Base-by-base conservation (phyloP, 2,329 filamentous ascomycete species). In the Claviceps sp. region DNA sequence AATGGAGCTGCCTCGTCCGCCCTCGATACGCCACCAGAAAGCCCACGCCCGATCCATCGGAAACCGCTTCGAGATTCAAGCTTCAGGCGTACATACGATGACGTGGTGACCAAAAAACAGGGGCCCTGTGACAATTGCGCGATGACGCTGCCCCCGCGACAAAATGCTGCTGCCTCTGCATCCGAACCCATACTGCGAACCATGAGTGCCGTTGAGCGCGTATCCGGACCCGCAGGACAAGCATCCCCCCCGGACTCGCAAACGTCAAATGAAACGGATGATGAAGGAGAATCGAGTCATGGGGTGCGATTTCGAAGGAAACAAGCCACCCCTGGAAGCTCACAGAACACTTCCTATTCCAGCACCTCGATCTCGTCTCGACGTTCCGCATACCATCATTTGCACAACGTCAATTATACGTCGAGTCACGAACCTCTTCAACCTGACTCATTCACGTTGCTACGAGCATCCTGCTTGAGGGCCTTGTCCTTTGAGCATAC, bases 81-180 rank as follows among this genome's bases (percentile, higher is more conserved):
- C 61, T 84, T 82, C 58, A 73, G 73, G 53, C 74, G 75, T 59
- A 84, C 80, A 0, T 84, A 84, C 57, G 80, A 83, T 58, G 80
- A 83, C 55, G 77, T 76, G n/a, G 80, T 81, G 26, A 82, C 77
- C 44, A 79, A 76, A 63, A 76, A 77, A 53, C 78, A 81, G 50
- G 78, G 75, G 7, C 81, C 81, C 22, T 85, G 82, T 62, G 78
- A 83, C 56, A 85, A 84, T 64, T 85, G 82, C 62, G 81, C 81
- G 53, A 74, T 85, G 60, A 85, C 81, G 0, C 66, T 85, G 7
- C 82, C 82, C 0, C 61, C 59, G 16, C 60, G 63, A 37, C 66
- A 67, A 47, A 56, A 63, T n/a, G 59, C 58, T 13, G 59, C 57
- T 34, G 30, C 30, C 17, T 56, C 59, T 5, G 60, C 58, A 5